phyloP scores from a whole-genome alignment of 139 green algal genomes.

The Coelastrella sp. region DNA sequence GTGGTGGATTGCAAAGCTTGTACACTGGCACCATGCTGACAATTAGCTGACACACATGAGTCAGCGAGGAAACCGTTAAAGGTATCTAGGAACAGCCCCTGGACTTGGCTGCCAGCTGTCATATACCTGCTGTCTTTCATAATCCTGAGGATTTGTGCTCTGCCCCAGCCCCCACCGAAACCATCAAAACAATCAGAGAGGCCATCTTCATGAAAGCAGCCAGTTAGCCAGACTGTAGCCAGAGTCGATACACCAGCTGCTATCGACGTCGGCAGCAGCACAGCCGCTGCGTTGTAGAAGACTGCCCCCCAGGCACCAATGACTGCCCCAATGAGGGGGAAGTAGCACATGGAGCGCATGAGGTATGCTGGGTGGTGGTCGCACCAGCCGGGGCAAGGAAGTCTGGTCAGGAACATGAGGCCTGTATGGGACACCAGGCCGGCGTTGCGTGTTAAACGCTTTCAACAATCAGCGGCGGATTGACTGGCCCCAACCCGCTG shows the following conservation, averaged over 20 bases:
- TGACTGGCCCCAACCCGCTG: background rate
- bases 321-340: constrained; percentile 60
- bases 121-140: constrained; percentile 67
- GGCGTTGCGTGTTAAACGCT: background rate
- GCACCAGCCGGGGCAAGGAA: constrained; percentile 55
- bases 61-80: too few relatives aligned
- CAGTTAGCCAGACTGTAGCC: constrained; percentile 62
- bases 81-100: background rate
- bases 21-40: too few relatives aligned
- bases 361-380: constrained; percentile 74
- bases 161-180: constrained; percentile 65
- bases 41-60: too few relatives aligned
- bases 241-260: constrained; percentile 53
- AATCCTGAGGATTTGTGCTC: constrained; percentile 71
- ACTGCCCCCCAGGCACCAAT: constrained; percentile 64
- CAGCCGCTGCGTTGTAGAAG: constrained; percentile 50
- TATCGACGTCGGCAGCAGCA: constrained; percentile 49
- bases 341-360: constrained; percentile 62
- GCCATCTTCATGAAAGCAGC: constrained; percentile 73
- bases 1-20: too few relatives aligned
- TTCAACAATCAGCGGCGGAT: background rate
- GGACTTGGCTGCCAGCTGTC: background rate
- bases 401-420: constrained; percentile 72
- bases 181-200: constrained; percentile 67
- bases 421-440: background rate